Conservation (phyloP, 2,329 filamentous ascomycete species). For the Decorospora gaudefroyi region DNA sequence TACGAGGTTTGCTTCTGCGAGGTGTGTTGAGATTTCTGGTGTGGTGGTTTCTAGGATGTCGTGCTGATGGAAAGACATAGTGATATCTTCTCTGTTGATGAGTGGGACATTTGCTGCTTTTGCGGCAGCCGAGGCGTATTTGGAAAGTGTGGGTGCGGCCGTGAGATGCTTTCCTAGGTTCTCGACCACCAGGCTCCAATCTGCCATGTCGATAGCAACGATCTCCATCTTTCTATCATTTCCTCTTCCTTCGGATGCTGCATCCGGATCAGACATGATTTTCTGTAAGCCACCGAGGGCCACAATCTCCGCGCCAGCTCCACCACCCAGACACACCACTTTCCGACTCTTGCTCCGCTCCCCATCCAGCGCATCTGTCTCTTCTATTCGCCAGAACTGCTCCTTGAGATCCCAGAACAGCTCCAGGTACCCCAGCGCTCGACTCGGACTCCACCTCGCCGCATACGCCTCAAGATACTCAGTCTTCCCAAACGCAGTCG, state of each 20-base stretch:
- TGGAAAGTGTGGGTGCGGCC: constrained; percentile 53
- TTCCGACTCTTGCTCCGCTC: constrained; percentile 30
- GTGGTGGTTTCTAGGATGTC: constrained; percentile 56
- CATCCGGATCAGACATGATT: constrained; percentile 29
- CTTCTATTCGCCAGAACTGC: constrained; percentile 11
- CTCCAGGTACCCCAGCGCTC: constrained; percentile 80
- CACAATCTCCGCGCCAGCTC: constrained; percentile 69
- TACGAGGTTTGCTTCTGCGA: constrained; percentile 57
- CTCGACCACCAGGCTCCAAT: constrained; percentile 69
- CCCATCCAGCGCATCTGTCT: not conserved
- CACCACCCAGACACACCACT: constrained; percentile 65
- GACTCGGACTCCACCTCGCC: constrained; percentile 84
- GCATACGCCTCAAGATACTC: constrained; percentile 82
- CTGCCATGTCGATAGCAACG: constrained; percentile 77
- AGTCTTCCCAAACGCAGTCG: constrained; percentile 71
- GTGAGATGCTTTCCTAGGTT: constrained; percentile 63
- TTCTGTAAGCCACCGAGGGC: constrained; percentile 62
- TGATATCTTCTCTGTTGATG: constrained; percentile 35
- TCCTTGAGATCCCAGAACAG: constrained; percentile 53
- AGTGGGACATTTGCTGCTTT: constrained; percentile 50
- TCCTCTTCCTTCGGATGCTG: not conserved
- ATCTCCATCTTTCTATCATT: constrained; percentile 48
- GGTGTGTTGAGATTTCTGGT: constrained; percentile 40
- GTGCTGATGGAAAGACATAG: constrained; percentile 53
- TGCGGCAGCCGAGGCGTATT: constrained; percentile 55